Percentiles rank a stretch among this genome's conserved stretches.
These are phyloP conservation scores for Rhynchospora tenuis DNA, from an alignment of 176 grass and related monocot genomes.

Conservation along the genomic window DNA sequence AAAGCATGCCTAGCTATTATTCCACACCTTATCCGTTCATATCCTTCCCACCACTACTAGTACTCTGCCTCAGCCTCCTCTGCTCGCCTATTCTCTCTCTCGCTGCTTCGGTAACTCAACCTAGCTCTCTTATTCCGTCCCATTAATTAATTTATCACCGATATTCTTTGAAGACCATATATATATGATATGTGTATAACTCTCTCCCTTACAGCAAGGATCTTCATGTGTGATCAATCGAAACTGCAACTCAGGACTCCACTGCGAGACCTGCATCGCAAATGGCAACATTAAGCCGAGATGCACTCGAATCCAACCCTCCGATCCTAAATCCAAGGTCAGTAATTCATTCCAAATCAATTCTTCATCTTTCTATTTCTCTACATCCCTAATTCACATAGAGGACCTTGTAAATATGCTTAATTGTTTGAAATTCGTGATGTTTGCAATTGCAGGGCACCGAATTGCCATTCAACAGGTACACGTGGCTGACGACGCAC, in stretches of 20 bases:
- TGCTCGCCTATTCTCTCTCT: constrained; percentile 10
- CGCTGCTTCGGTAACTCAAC: background rate
- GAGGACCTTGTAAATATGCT: background rate
- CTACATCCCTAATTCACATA: background rate
- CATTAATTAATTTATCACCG: background rate
- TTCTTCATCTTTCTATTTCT: background rate
- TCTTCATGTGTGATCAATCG: constrained; percentile 39
- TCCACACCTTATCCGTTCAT: background rate
- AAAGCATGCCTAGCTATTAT: background rate
- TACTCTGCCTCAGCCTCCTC: constrained; percentile 11
- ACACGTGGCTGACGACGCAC: constrained; percentile 92
- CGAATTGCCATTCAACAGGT: constrained; percentile 83
- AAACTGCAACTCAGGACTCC: constrained; percentile 77
- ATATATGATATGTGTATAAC: background rate
- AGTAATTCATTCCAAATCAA: background rate
- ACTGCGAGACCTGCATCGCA: constrained; percentile 85
- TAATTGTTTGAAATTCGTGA: background rate
- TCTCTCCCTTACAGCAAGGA: constrained; percentile 36
- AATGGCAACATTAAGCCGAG: constrained; percentile 51
- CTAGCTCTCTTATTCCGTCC: background rate
- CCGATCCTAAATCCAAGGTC: constrained; percentile 78
- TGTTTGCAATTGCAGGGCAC: constrained; percentile 17
- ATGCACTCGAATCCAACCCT: constrained; percentile 64
- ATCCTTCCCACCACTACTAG: background rate
- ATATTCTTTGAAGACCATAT: background rate